Percentiles rank a stretch among this genome's conserved stretches.
phyloP scores from a whole-genome alignment of 345 rosid species.

The Gossypium herbaceum region DNA sequence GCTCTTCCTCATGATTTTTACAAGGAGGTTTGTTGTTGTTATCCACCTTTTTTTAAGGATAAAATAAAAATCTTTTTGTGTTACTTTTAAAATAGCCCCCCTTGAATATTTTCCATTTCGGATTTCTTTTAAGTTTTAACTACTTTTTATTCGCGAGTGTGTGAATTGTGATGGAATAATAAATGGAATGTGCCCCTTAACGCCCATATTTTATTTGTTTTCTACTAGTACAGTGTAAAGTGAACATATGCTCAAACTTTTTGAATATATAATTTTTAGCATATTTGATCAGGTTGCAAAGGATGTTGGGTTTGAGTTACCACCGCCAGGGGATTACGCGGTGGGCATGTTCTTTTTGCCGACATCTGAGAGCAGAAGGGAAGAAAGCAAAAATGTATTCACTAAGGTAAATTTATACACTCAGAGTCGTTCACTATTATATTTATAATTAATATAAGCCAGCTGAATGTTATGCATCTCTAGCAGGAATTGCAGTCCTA shows the following conservation, averaged over 20 bases:
- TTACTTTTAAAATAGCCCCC: no score
- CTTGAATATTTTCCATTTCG: background rate
- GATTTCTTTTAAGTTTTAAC: background rate
- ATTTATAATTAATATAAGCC: no score
- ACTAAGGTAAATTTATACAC: conserved; percentile 52
- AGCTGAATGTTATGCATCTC: no score
- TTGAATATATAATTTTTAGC: background rate
- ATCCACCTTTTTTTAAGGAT: background rate
- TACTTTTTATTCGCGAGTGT: background rate
- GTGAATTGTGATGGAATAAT: background rate
- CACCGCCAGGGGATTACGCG: conserved; percentile 75
- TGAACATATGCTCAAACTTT: background rate
- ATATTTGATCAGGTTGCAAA: conserved; percentile 45
- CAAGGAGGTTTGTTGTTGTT: conserved; percentile 41
- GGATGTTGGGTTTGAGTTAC: conserved; percentile 79
- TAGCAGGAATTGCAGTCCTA: background rate
- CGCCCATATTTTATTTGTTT: background rate
- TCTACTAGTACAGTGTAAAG: background rate
- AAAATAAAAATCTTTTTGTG: background rate
- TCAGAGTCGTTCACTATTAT: background rate
- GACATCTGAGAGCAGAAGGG: conserved; percentile 59
- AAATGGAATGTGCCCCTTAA: background rate
- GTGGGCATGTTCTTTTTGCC: conserved; percentile 98
- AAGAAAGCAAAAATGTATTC: conserved; percentile 81
- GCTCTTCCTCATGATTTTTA: conserved; percentile 85